Base-by-base conservation (phyloP, 495 filamentous ascomycete genomes). In the Durotheca rogersii region DNA sequence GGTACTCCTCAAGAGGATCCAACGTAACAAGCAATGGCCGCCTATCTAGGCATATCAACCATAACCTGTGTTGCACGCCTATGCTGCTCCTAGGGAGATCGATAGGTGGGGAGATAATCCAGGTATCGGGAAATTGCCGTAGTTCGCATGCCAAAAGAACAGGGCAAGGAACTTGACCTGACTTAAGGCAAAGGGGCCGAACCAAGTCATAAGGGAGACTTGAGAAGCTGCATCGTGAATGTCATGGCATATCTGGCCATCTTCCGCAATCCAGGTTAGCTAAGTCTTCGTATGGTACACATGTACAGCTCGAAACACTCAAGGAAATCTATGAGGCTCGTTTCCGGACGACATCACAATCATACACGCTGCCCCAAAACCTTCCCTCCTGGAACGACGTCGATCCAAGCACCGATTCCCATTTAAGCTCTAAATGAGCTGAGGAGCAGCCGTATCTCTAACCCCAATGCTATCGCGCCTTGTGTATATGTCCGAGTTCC, bases 251-350 rank as follows among this genome's bases (percentile, higher is more conserved):
- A 47, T 47, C 33, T 29, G 50, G 23, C 27, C 44, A 9, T 46
- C 31, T 11, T 40, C 34, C 34, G 27, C 41, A 32, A 30, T 50
- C 51, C 53, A 47, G 19, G 51, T 46, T 41, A 55, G 45, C 30
- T 46, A 60, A 58, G 27, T 52, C 39, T 55, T 47, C 23, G 39
- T 71, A 72, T 65, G 66, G 62, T 70, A 70, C 68, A 70, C 59
- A 68, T 72, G 60, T 71, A 72, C 66, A 72, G 58, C 58, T 56
- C 52, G 59, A 56, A 65, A 65, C n/a, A n/a, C 58, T 53, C 53
- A 65, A 68, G 56, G 56, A 64, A 66, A 74, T 72, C 70, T 72
- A 72, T 71, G 67, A 56, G 60, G 61, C 4, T 9, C 53, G 36
- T 51, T 64, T 61, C 49, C 36, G 41, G 58, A 66, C 56, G 49